Conservation (phyloP, 352 stramenopile species). For the Globisporangium perplexum region DNA sequence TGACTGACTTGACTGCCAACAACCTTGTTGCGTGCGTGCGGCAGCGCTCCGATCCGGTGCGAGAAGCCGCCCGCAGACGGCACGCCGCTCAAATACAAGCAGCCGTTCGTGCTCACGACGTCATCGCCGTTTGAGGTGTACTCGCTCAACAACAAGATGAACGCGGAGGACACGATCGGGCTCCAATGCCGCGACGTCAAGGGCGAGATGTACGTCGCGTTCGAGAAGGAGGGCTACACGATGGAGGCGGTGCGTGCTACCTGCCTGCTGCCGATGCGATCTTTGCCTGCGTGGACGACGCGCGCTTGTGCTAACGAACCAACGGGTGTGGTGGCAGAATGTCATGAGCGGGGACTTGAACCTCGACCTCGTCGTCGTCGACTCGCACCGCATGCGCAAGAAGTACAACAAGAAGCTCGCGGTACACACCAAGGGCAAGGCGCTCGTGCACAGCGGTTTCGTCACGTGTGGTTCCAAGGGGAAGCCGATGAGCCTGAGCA, state of each 20-base stretch:
- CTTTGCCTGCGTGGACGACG: background rate
- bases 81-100: conserved; percentile 56
- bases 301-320: too few species aligned
- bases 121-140: conserved; percentile 52
- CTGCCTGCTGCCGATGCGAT: background rate
- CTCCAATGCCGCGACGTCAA: conserved; percentile 46
- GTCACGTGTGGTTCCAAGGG: conserved; percentile 43
- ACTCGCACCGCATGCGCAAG: conserved; percentile 74
- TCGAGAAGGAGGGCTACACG: conserved; percentile 50
- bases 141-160: conserved; percentile 77
- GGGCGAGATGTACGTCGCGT: conserved; percentile 64
- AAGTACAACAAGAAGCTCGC: conserved; percentile 57
- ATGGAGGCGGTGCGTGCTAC: conserved; percentile 25
- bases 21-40: background rate
- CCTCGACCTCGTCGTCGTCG: conserved; percentile 45
- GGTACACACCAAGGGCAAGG: conserved; percentile 43
- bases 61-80: conserved; percentile 42
- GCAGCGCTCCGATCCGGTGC: conserved; percentile 29
- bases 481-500: conserved; percentile 30
- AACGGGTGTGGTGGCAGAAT: conserved; percentile 18
- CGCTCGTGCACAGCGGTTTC: conserved; percentile 32
- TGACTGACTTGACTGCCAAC: background rate
- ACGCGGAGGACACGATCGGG: conserved; percentile 45
- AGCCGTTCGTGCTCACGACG: conserved; percentile 63
- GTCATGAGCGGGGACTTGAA: conserved; percentile 37